Percentiles rank a stretch among this genome's conserved stretches.
phyloP scores from a whole-genome alignment of 768 basidiomycete genomes.

The Phanerochaete carnosa region DNA sequence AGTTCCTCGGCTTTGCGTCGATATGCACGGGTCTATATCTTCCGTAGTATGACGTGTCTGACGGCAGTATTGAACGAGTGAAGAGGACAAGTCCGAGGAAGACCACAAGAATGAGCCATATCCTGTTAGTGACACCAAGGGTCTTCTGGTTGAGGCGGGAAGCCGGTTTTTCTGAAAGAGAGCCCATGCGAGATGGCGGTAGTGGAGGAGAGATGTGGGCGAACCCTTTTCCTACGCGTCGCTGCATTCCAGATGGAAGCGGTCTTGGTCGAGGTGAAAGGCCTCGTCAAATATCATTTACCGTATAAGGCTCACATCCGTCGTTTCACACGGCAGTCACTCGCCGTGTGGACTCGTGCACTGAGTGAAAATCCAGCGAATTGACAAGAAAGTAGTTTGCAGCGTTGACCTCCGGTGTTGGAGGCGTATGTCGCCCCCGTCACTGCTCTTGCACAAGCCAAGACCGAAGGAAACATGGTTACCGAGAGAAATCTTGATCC shows the following conservation, averaged over 20 bases:
- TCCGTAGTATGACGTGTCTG: constrained; percentile 24
- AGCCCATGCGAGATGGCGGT: constrained; percentile 42
- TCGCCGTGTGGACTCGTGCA: neutral
- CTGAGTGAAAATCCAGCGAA: neutral
- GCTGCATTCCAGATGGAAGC: constrained; percentile 44
- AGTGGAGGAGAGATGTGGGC: constrained; percentile 55
- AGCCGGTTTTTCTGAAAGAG: constrained; percentile 41
- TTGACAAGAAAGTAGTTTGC: neutral
- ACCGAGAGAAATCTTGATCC: neutral
- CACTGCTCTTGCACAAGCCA: neutral
- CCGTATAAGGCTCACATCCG: neutral
- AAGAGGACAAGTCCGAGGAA: constrained; percentile 53
- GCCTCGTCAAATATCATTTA: neutral
- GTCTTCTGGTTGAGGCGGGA: constrained; percentile 54
- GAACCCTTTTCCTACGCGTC: constrained; percentile 50
- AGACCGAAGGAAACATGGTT: neutral
- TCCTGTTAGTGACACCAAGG: constrained; percentile 63
- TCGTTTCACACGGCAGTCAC: neutral
- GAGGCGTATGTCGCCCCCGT: neutral
- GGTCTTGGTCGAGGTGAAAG: neutral
- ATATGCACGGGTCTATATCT: constrained; percentile 28
- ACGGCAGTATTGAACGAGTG: constrained; percentile 53
- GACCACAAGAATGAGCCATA: constrained; percentile 57
- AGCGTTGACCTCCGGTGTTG: no score
- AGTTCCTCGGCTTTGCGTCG: constrained; percentile 71